Base-by-base conservation (phyloP, 177 flowering plant genomes). In the Telopea speciosissima region DNA sequence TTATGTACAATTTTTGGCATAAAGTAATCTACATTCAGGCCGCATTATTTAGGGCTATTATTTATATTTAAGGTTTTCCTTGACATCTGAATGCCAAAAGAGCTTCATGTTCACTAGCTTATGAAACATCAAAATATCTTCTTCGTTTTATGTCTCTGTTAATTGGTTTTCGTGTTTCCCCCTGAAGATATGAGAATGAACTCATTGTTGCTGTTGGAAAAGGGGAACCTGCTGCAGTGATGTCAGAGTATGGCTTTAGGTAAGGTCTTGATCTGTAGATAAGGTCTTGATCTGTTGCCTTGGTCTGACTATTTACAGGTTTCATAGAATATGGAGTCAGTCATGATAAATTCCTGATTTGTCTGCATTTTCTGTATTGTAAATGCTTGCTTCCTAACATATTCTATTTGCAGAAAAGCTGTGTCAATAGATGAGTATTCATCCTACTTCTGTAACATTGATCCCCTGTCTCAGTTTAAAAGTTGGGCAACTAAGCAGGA, bases 211-310 rank as follows among this genome's bases (percentile, higher is more conserved):
- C 92, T 70, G 85, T 83, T 52, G 97, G 97, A 8, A 92, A 92
- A 83, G 96, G 97, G 58, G 93, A 90, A 79, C 97, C 97, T 74
- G 91, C 86, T 77, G 81, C 69, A 19, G 97, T 92, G 72, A 88
- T 92, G 92, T 78, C 87, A 67, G 89, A 85, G 65, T 90, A 92
- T 84, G 97, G 96, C 21, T 92, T 87, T 75, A 87, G 83, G 97
- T 92, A 80, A 76, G 88, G 42, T 74, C 59, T 64, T 54, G 5
- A n/a, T 31, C 23, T 65, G 16, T 68, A 87, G 83, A 96, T 92
- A 80, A 76, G 88, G 42, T 74, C 59, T 64, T 54, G 5, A n/a
- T 31, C 23, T 65, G 16, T 68, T 75, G 16, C 65, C 61, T 56
- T 28, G 49, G 4, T 64, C 40, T 24, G 24, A 36, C 65, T 66